These are phyloP conservation scores for Verbena officinalis DNA, from an alignment of 257 asterid genomes.

Conservation along the genomic window DNA sequence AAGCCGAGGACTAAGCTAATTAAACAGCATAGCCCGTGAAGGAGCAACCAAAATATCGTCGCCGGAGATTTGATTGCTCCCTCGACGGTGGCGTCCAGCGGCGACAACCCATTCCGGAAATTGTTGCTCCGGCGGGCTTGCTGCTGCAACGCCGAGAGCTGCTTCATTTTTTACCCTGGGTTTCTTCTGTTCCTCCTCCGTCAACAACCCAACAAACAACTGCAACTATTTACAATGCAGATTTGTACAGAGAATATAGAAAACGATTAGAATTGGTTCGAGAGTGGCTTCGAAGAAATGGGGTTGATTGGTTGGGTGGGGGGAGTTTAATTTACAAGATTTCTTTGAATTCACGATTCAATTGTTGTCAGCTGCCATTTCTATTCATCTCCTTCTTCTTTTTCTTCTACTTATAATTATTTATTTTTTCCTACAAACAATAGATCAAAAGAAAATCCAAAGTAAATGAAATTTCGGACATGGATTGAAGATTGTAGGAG, in stretches of 20 bases:
- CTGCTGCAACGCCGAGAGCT: conserved; percentile 83
- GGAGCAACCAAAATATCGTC: conserved; percentile 70
- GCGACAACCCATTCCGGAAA: conserved; percentile 61
- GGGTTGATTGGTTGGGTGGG: conserved; percentile 23
- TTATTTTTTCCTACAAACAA: neutral
- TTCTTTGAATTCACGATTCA: conserved; percentile 63
- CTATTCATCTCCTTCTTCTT: conserved; percentile 30
- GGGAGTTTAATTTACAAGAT: conserved; percentile 38
- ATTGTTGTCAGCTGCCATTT: conserved; percentile 43
- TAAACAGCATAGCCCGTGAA: conserved; percentile 83
- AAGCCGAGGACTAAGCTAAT: conserved; percentile 90
- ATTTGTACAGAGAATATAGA: conserved; percentile 11
- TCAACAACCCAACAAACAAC: conserved; percentile 25
- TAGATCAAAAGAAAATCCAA: conserved; percentile 14
- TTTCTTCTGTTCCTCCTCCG: conserved; percentile 15
- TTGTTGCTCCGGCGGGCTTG: conserved; percentile 84
- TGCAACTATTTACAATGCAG: conserved; percentile 19
- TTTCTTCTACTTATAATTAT: too few species aligned
- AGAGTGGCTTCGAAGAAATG: conserved; percentile 48
- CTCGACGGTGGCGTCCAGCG: conserved; percentile 66
- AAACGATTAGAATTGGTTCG: neutral
- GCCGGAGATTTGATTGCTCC: conserved; percentile 75
- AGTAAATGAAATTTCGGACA: conserved; percentile 33
- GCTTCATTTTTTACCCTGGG: conserved; percentile 51
- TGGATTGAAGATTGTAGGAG: conserved; percentile 25